phyloP scores from a whole-genome alignment of 768 basidiomycete species.

The Tephrocybe sp. region DNA sequence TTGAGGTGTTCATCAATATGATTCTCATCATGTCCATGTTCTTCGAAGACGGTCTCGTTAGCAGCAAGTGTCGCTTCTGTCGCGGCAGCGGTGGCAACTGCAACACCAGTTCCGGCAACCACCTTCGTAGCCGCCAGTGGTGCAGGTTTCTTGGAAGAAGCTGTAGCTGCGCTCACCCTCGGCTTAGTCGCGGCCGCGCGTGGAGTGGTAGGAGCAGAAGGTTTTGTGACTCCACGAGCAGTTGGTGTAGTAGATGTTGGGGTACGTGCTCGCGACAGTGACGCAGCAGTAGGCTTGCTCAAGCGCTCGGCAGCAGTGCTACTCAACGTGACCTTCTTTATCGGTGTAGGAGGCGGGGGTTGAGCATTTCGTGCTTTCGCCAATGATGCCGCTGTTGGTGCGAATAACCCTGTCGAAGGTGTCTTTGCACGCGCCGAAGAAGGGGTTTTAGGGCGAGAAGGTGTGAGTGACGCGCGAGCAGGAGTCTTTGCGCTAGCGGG shows the following conservation, averaged over 20 bases:
- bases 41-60: slow-evolving; percentile 12
- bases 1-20: neutral
- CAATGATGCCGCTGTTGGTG: slow-evolving; percentile 82
- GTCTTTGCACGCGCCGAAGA: slow-evolving; percentile 53
- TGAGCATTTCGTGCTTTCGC: slow-evolving; percentile 63
- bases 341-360: slow-evolving; percentile 44
- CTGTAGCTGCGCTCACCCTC: slow-evolving; percentile 13
- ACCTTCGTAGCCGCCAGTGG: slow-evolving; percentile 12
- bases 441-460: slow-evolving; percentile 32
- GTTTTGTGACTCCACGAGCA: slow-evolving; percentile 24
- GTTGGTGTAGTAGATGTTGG: slow-evolving; percentile 26
- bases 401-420: slow-evolving; percentile 67
- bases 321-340: slow-evolving; percentile 55
- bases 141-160: neutral
- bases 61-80: slow-evolving; percentile 4
- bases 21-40: slow-evolving; percentile 7
- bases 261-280: slow-evolving; percentile 58
- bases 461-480: slow-evolving; percentile 19
- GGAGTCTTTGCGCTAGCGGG: slow-evolving; percentile 34
- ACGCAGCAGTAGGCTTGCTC: slow-evolving; percentile 83
- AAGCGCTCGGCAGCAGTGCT: slow-evolving; percentile 62
- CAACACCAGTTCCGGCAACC: neutral
- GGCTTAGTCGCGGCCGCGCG: slow-evolving; percentile 22
- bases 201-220: slow-evolving; percentile 28
- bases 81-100: neutral